phyloP scores from a whole-genome alignment of 768 basidiomycete genomes.

The Termitomyces sp. region DNA sequence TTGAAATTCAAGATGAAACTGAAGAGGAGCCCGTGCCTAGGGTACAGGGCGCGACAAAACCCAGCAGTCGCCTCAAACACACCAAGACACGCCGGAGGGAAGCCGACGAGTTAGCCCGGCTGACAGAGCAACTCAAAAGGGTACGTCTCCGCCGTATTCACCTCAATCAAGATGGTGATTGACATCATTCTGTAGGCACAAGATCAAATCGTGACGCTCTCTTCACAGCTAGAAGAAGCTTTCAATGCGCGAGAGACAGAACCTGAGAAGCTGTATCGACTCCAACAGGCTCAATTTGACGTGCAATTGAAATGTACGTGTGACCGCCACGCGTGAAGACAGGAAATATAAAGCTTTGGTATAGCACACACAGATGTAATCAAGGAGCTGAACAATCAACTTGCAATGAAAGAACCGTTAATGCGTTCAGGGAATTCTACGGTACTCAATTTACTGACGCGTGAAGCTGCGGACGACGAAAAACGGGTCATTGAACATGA shows the following conservation, averaged over 20 bases:
- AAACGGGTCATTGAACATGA: conserved; percentile 47
- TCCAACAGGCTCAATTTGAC: conserved; percentile 46
- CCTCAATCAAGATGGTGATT: background rate
- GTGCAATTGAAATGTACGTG: conserved; percentile 43
- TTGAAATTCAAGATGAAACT: conserved; percentile 13
- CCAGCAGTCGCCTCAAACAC: conserved; percentile 6
- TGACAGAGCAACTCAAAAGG: conserved; percentile 21
- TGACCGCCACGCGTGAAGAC: background rate
- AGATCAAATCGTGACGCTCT: conserved; percentile 40
- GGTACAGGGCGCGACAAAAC: conserved; percentile 4
- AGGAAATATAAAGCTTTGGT: background rate
- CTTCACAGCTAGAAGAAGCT: conserved; percentile 53
- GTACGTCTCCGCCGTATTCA: conserved; percentile 13
- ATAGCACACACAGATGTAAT: conserved; percentile 55
- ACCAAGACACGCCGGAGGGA: conserved; percentile 1
- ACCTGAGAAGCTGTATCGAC: conserved; percentile 48
- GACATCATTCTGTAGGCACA: conserved; percentile 25
- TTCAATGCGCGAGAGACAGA: conserved; percentile 58
- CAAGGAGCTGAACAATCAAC: conserved; percentile 47
- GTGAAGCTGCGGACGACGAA: conserved; percentile 71
- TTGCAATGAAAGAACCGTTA: conserved; percentile 52
- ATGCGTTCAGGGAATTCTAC: conserved; percentile 42
- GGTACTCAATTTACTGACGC: conserved; percentile 62
- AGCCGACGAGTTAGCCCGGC: conserved; percentile 10
- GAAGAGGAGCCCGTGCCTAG: background rate